Evolutionary conservation across 2,329 filamentous ascomycete species (phyloP).

Genomic region (Trichoderma oligosporum): DNA sequence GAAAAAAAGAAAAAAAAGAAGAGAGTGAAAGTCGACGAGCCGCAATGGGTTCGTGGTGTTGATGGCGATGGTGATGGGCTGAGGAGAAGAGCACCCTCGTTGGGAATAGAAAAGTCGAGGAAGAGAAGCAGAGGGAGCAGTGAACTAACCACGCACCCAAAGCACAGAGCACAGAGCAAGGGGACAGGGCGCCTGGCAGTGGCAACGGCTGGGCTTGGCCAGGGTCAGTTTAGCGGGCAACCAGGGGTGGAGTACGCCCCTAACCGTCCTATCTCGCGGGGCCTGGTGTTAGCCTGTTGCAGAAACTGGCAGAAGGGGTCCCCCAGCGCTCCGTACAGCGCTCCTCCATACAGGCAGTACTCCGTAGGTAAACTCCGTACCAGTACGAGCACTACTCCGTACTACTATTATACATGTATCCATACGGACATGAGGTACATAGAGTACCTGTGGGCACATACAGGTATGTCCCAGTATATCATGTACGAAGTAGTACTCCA

Average conservation of each 20-base stretch:
- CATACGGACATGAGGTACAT: background rate
- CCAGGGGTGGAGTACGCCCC: conserved; percentile 18
- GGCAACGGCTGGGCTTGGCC: conserved; percentile 22
- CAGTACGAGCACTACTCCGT: background rate
- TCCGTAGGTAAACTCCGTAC: background rate
- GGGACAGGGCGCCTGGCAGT: conserved; percentile 17
- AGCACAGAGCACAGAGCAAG: conserved; percentile 17
- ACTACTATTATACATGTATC: too few species aligned
- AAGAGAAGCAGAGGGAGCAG: conserved; percentile 9
- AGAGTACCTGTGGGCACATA: background rate
- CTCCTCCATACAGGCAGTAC: too few species aligned
- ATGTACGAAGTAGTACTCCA: background rate
- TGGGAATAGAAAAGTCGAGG: conserved; percentile 18
- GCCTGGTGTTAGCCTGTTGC: conserved; percentile 7
- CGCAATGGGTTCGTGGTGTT: conserved; percentile 15
- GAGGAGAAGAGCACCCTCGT: conserved; percentile 16
- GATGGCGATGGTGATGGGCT: conserved; percentile 16
- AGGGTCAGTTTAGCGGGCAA: conserved; percentile 18
- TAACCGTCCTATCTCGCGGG: conserved; percentile 19
- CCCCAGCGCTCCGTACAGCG: background rate
- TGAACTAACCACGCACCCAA: conserved; percentile 3
- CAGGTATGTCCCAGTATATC: background rate
- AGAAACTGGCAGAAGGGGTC: background rate
- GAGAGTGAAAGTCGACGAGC: conserved; percentile 23
- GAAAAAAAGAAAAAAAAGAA: conserved; percentile 27